A percentile compares a stretch with the other conserved stretches of the same genome.
These are phyloP conservation scores for Fusarium nygamai DNA, from an alignment of 2,329 filamentous ascomycete genomes.

Conservation along the genomic window DNA sequence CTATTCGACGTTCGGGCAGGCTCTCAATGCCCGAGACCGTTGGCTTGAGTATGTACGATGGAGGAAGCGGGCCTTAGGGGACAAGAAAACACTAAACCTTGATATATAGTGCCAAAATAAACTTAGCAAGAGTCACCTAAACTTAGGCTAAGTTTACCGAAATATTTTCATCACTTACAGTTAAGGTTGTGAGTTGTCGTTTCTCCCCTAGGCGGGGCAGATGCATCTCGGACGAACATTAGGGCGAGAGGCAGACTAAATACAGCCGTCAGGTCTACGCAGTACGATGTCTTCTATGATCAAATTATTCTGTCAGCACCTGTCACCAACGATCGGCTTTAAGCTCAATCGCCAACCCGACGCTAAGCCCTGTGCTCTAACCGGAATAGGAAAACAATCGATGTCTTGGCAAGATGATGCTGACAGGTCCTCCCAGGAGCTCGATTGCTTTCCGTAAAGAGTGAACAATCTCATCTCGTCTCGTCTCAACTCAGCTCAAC, in stretches of 20 bases:
- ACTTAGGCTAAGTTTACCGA: too few relatives aligned
- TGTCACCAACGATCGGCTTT: neutral
- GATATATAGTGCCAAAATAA: too few relatives aligned
- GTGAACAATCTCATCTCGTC: conserved; percentile 19
- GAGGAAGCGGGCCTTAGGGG: too few relatives aligned
- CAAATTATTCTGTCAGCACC: neutral
- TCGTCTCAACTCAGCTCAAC: neutral
- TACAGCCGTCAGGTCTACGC: too few relatives aligned
- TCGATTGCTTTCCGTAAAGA: conserved; percentile 20
- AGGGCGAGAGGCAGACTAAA: neutral
- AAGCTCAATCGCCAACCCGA: neutral
- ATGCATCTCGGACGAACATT: neutral
- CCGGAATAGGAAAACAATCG: conserved; percentile 43
- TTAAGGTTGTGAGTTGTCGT: too few relatives aligned
- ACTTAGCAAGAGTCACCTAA: too few relatives aligned
- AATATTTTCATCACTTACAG: too few relatives aligned
- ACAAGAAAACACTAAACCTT: too few relatives aligned
- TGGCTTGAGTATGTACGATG: neutral
- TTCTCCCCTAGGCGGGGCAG: too few relatives aligned
- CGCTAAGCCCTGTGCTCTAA: neutral
- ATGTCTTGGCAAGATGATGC: conserved; percentile 14
- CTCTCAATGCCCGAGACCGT: neutral
- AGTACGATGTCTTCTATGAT: too few relatives aligned
- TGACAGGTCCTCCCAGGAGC: neutral
- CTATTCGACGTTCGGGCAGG: neutral